Evolutionary conservation across 108 stramenopile species (phyloP).

Genomic region (Epithemia pelagica): DNA sequence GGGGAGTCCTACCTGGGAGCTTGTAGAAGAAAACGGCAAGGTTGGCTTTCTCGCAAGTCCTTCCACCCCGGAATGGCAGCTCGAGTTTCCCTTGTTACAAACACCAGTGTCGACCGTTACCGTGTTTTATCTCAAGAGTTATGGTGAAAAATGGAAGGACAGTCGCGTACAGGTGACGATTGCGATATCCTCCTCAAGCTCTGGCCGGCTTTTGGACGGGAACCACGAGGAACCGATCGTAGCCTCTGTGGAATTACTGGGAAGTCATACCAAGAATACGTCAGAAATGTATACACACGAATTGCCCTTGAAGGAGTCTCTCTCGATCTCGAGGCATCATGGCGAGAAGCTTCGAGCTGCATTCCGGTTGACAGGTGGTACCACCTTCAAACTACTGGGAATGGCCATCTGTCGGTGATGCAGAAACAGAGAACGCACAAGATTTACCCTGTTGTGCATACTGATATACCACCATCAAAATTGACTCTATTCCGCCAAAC

Average conservation of each 20-base stretch:
- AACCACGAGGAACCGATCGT: not conserved
- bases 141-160: slow-evolving; percentile 67
- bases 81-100: slow-evolving; percentile 27
- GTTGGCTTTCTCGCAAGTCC: slow-evolving; percentile 38
- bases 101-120: slow-evolving; percentile 49
- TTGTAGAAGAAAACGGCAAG: slow-evolving; percentile 47
- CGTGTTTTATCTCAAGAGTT: slow-evolving; percentile 73
- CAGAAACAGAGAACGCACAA: not conserved
- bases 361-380: slow-evolving; percentile 44
- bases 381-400: slow-evolving; percentile 77
- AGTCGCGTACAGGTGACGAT: slow-evolving; percentile 21
- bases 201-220: too few relatives aligned
- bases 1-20: slow-evolving; percentile 37
- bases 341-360: slow-evolving; percentile 14
- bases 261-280: slow-evolving; percentile 61
- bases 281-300: slow-evolving; percentile 72
- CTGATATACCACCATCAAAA: too few relatives aligned
- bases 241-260: slow-evolving; percentile 22
- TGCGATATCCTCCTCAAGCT: not conserved
- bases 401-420: slow-evolving; percentile 58
- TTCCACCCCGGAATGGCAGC: not conserved
- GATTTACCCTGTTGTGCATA: too few relatives aligned
- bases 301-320: too few relatives aligned
- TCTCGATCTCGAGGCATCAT: slow-evolving; percentile 18
- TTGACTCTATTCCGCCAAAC: too few relatives aligned